Conservation (phyloP, 345 rosid genomes). For the Salix purpurea region DNA sequence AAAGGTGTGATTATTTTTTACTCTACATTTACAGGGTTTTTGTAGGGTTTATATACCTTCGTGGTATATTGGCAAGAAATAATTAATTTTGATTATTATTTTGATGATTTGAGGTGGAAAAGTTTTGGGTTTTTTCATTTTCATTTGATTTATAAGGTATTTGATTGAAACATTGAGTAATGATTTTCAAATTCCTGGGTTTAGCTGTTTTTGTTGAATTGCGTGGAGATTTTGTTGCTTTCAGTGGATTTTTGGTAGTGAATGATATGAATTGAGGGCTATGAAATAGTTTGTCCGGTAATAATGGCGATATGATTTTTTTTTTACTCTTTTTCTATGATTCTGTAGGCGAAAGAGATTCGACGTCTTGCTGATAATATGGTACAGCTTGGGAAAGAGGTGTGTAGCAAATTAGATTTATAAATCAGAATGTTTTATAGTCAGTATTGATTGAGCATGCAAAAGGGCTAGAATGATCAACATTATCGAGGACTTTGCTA, state of each 20-base stretch:
- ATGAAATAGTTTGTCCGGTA: neutral
- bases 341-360: slow-evolving; percentile 75
- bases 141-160: neutral
- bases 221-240: neutral
- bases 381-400: slow-evolving; percentile 96
- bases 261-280: neutral
- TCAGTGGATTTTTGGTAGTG: neutral
- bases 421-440: neutral
- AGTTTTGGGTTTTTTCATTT: neutral
- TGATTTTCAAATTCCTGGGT: neutral
- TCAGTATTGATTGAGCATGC: neutral
- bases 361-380: slow-evolving; percentile 86
- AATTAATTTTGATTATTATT: neutral
- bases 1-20: slow-evolving; percentile 38
- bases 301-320: neutral
- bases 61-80: neutral
- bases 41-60: slow-evolving; percentile 15
- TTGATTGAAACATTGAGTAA: neutral
- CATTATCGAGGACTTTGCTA: neutral
- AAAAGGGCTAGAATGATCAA: neutral
- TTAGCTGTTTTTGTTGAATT: neutral
- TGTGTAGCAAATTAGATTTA: slow-evolving; percentile 1
- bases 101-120: neutral
- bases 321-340: neutral
- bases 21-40: slow-evolving; percentile 16